Evolutionary conservation across 345 rosid genomes (phyloP).

Genomic region (Raphanus raphanistrum): DNA sequence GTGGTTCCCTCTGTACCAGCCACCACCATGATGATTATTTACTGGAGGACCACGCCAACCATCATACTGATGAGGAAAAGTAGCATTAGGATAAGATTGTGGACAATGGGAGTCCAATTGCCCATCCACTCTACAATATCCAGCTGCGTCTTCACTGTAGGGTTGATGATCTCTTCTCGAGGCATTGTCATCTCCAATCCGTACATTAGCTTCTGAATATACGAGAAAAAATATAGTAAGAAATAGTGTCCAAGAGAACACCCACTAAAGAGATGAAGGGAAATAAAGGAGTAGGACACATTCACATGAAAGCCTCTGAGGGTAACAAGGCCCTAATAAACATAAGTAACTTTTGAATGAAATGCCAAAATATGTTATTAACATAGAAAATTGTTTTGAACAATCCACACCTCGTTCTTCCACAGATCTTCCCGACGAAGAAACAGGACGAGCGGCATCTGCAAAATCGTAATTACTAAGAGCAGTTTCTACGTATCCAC

Average conservation of each 20-base stretch:
- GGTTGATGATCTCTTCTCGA: slow-evolving; percentile 71
- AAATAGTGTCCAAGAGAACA: not conserved
- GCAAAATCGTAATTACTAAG: slow-evolving; percentile 37
- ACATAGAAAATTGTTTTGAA: slow-evolving; percentile 9
- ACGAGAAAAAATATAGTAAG: slow-evolving; percentile 16
- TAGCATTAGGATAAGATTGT: slow-evolving; percentile 61
- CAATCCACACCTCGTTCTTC: slow-evolving; percentile 50
- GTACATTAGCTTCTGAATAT: slow-evolving; percentile 43
- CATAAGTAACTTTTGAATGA: slow-evolving; percentile 14
- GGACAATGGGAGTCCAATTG: slow-evolving; percentile 61
- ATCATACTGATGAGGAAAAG: slow-evolving; percentile 65
- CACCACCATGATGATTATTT: slow-evolving; percentile 80
- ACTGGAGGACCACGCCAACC: slow-evolving; percentile 82
- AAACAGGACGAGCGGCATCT: slow-evolving; percentile 59
- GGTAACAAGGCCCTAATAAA: slow-evolving; percentile 13
- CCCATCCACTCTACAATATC: slow-evolving; percentile 65
- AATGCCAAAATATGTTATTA: slow-evolving; percentile 9
- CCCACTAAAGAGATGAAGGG: slow-evolving; percentile 4
- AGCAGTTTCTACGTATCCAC: slow-evolving; percentile 17
- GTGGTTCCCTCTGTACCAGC: slow-evolving; percentile 90
- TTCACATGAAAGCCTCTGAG: slow-evolving; percentile 11
- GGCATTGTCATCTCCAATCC: slow-evolving; percentile 47
- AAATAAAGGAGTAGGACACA: slow-evolving; percentile 6
- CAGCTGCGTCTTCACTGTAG: slow-evolving; percentile 58
- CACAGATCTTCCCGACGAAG: slow-evolving; percentile 51